These are phyloP conservation scores for Tulasnella sp. DNA, from an alignment of 768 basidiomycete genomes.

Conservation along the genomic window DNA sequence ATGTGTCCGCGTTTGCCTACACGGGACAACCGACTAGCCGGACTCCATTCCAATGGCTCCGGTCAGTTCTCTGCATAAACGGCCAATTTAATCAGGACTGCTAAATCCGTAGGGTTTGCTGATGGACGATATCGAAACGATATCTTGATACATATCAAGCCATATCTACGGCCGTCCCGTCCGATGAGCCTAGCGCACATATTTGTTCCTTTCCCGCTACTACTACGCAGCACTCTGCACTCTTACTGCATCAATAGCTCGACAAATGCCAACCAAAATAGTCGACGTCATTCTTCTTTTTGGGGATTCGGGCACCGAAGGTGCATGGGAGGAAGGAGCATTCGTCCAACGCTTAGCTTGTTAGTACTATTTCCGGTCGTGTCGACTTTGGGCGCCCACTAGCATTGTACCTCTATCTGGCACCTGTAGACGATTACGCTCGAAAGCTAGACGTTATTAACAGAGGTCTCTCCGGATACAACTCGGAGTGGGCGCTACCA, in stretches of 20 bases:
- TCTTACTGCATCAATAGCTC: not conserved
- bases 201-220: not conserved
- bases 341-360: conserved; percentile 62
- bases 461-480: conserved; percentile 78
- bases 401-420: not conserved
- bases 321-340: conserved; percentile 51
- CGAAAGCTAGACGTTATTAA: conserved; percentile 82
- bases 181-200: not conserved
- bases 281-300: conserved; percentile 61
- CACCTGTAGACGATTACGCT: conserved; percentile 57
- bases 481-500: conserved; percentile 76
- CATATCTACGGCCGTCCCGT: not conserved
- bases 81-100: conserved; percentile 4
- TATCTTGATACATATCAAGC: too few relatives aligned
- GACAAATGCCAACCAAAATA: not conserved
- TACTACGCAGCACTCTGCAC: not conserved
- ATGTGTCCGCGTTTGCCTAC: not conserved
- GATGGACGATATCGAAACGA: too few relatives aligned
- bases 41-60: not conserved
- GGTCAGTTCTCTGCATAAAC: not conserved
- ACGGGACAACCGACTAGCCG: not conserved
- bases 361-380: conserved; percentile 32
- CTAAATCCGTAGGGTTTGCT: too few relatives aligned
- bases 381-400: conserved; percentile 19
- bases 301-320: conserved; percentile 77